Evolutionary conservation across 2,329 filamentous ascomycete genomes (phyloP).

Genomic region (Xylariaceae sp.): DNA sequence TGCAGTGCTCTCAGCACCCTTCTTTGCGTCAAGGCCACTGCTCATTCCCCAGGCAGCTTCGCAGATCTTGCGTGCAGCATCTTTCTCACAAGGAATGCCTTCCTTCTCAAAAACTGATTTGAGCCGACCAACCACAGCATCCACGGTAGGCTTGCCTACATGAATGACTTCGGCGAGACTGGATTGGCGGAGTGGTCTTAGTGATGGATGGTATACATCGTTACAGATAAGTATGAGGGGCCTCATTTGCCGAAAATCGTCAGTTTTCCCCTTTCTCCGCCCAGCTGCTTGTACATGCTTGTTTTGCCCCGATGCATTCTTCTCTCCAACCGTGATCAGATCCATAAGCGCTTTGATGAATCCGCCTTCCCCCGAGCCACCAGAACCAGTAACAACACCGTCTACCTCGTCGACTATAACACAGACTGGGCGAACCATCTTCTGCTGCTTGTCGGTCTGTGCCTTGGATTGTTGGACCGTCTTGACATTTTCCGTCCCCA

Average conservation of each 20-base stretch:
- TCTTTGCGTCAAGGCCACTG: conserved; percentile 64
- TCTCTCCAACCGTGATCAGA: conserved; percentile 79
- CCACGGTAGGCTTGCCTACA: conserved; percentile 81
- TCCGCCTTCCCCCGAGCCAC: conserved; percentile 77
- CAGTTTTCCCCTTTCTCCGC: conserved; percentile 67
- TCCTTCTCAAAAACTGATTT: conserved; percentile 85
- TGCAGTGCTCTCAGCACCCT: conserved; percentile 63
- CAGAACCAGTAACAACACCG: conserved; percentile 79
- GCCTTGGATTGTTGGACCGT: conserved; percentile 57
- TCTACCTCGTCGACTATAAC: conserved; percentile 97
- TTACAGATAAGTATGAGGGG: conserved; percentile 95
- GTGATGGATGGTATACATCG: conserved; percentile 87
- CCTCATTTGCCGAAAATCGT: conserved; percentile 81
- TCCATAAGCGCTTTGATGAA: conserved; percentile 96
- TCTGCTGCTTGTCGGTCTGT: conserved; percentile 52
- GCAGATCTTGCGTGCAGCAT: conserved; percentile 80
- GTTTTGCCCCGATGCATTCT: conserved; percentile 51
- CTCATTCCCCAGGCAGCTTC: conserved; percentile 80
- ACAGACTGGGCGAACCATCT: conserved; percentile 80
- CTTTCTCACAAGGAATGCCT: conserved; percentile 80
- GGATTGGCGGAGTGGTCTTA: conserved; percentile 82
- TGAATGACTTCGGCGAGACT: conserved; percentile 85
- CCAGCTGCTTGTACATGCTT: conserved; percentile 29
- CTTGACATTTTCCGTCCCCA: conserved; percentile 92
- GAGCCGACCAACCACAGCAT: conserved; percentile 77